Conservation (phyloP, 2,329 filamentous ascomycete genomes). For the Ceratocystis diversiconidia region DNA sequence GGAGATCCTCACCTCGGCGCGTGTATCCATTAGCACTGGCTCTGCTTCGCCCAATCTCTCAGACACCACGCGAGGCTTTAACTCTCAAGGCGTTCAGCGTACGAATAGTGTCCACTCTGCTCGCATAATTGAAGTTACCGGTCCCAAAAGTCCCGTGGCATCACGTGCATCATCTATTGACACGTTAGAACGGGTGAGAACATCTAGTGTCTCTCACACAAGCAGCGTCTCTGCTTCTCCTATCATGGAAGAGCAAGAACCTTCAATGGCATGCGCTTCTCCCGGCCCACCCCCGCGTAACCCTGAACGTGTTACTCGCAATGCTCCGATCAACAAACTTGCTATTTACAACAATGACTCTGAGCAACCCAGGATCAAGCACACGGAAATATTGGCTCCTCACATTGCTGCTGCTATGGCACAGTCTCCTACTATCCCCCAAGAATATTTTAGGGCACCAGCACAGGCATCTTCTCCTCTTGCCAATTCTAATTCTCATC, state of each 20-base stretch:
- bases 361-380: constrained; percentile 7
- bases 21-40: constrained; percentile 38
- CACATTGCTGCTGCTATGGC: constrained; percentile 9
- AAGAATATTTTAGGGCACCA: constrained; percentile 11
- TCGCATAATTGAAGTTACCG: constrained; percentile 43
- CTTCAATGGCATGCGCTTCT: constrained; percentile 22
- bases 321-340: neutral
- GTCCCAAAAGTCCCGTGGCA: constrained; percentile 35
- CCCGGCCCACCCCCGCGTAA: constrained; percentile 4
- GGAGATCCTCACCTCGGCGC: constrained; percentile 41
- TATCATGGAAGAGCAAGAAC: constrained; percentile 33
- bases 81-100: constrained; percentile 27
- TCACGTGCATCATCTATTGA: constrained; percentile 38
- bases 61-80: constrained; percentile 30
- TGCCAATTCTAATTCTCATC: neutral
- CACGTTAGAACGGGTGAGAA: constrained; percentile 30
- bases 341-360: neutral
- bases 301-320: constrained; percentile 8
- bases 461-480: constrained; percentile 1
- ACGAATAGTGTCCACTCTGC: constrained; percentile 40
- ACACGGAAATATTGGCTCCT: constrained; percentile 11
- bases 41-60: constrained; percentile 36
- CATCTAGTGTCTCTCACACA: constrained; percentile 28
- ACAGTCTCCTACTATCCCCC: constrained; percentile 16
- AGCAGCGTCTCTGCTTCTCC: constrained; percentile 18